These are phyloP conservation scores for Fusarium sp. DNA, from an alignment of 2,329 filamentous ascomycete genomes.

Conservation along the genomic window DNA sequence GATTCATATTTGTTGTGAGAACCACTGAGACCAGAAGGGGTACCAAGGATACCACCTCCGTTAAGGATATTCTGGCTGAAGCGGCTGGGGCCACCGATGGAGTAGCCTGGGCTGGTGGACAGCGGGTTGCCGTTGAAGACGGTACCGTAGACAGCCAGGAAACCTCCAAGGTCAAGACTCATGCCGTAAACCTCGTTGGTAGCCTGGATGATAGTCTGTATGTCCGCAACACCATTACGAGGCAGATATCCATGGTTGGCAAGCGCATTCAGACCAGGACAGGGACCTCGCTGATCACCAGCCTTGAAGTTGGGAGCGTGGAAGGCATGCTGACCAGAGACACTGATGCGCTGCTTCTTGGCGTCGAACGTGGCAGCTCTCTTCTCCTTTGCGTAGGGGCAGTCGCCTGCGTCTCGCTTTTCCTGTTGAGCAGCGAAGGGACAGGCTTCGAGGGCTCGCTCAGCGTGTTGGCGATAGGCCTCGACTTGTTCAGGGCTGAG, in stretches of 20 bases:
- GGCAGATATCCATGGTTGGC: constrained; percentile 15
- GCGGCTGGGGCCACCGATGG: constrained; percentile 58
- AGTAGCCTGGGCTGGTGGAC: constrained; percentile 61
- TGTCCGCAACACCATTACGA: neutral
- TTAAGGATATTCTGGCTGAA: constrained; percentile 55
- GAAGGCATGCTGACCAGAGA: neutral
- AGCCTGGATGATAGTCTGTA: constrained; percentile 5
- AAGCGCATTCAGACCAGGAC: constrained; percentile 10
- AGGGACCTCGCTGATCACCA: constrained; percentile 9
- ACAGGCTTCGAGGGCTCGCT: neutral
- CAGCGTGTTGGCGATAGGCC: neutral
- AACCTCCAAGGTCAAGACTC: constrained; percentile 55
- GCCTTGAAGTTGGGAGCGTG: neutral
- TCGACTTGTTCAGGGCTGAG: neutral
- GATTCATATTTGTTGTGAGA: constrained; percentile 67
- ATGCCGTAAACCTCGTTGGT: constrained; percentile 56
- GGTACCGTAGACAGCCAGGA: constrained; percentile 59
- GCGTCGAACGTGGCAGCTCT: constrained; percentile 2
- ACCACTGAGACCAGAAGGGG: constrained; percentile 51
- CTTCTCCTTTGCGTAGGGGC: neutral
- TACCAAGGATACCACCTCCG: constrained; percentile 44
- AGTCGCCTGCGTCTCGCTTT: neutral
- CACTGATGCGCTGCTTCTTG: constrained; percentile 6
- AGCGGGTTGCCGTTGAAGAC: constrained; percentile 62
- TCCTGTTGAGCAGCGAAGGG: neutral